Conservation (phyloP, 352 stramenopile species). For the Globisporangium camurandrum region DNA sequence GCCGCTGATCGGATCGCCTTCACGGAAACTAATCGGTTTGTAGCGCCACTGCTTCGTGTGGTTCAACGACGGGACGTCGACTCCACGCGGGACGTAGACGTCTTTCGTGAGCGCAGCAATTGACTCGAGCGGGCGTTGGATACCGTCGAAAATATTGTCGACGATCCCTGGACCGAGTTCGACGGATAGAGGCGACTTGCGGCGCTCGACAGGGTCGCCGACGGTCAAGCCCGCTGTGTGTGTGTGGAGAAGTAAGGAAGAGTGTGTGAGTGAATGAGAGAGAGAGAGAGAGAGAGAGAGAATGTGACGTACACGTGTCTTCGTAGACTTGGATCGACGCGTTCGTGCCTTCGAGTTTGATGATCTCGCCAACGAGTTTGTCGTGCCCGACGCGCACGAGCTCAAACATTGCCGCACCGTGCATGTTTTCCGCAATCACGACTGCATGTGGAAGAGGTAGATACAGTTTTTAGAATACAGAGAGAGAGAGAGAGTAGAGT, state of each 20-base stretch:
- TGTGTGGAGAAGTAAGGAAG: background rate
- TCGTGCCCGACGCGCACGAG: slow-evolving; percentile 96
- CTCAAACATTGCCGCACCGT: slow-evolving; percentile 97
- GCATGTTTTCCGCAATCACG: slow-evolving; percentile 99
- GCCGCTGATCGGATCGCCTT: slow-evolving; percentile 93
- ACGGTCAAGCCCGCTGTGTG: slow-evolving; percentile 91
- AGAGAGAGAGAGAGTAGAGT: background rate
- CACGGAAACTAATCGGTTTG: slow-evolving; percentile 90
- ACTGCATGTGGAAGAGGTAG: slow-evolving; percentile 34
- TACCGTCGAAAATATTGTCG: slow-evolving; percentile 99
- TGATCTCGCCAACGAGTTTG: slow-evolving; percentile 99
- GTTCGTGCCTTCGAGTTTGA: slow-evolving; percentile 99
- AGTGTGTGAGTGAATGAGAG: background rate
- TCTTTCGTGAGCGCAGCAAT: slow-evolving; percentile 93
- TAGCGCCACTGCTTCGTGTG: slow-evolving; percentile 94
- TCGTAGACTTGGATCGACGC: slow-evolving; percentile 99
- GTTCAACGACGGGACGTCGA: slow-evolving; percentile 94
- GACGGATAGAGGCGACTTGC: slow-evolving; percentile 96
- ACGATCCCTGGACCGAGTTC: slow-evolving; percentile 99
- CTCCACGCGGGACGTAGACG: slow-evolving; percentile 97
- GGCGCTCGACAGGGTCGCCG: slow-evolving; percentile 96
- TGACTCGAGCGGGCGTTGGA: slow-evolving; percentile 97
- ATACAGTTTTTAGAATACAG: background rate
- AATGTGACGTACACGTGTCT: slow-evolving; percentile 84
- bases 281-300: background rate